Conservation (phyloP, 2,329 filamentous ascomycete species). For the Anisogramma anomala region DNA sequence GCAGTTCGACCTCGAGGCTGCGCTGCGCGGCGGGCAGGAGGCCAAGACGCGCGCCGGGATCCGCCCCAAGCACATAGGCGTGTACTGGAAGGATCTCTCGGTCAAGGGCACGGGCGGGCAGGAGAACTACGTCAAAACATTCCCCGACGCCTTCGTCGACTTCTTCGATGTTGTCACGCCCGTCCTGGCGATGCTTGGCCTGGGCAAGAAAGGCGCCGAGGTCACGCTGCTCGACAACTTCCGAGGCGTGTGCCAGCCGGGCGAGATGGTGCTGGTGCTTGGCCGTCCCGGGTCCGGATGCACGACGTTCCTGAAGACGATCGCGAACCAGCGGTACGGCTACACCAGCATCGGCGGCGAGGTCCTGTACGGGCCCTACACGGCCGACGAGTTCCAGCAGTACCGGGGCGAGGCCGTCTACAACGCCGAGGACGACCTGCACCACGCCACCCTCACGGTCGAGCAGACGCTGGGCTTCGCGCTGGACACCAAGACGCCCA, state of each 20-base stretch:
- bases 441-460: conserved; percentile 76
- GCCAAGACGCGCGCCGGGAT: conserved; percentile 70
- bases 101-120: conserved; percentile 65
- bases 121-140: conserved; percentile 62
- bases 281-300: conserved; percentile 65
- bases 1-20: conserved; percentile 64
- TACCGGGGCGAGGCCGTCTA: conserved; percentile 79
- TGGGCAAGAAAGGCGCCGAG: conserved; percentile 57
- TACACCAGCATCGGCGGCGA: conserved; percentile 52
- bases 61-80: conserved; percentile 66
- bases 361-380: conserved; percentile 65
- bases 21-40: conserved; percentile 58
- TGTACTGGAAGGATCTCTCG: conserved; percentile 66
- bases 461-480: conserved; percentile 81
- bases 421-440: conserved; percentile 76
- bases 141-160: conserved; percentile 63
- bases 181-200: conserved; percentile 49
- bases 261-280: conserved; percentile 80
- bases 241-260: conserved; percentile 58
- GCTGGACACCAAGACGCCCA: conserved; percentile 71
- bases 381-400: conserved; percentile 56
- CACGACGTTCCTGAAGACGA: conserved; percentile 57
- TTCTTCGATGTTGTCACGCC: conserved; percentile 68
- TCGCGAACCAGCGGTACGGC: conserved; percentile 52
- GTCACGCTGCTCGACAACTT: conserved; percentile 65